phyloP scores from a whole-genome alignment of 208 protist genomes.

The Trypanosoma avium region DNA sequence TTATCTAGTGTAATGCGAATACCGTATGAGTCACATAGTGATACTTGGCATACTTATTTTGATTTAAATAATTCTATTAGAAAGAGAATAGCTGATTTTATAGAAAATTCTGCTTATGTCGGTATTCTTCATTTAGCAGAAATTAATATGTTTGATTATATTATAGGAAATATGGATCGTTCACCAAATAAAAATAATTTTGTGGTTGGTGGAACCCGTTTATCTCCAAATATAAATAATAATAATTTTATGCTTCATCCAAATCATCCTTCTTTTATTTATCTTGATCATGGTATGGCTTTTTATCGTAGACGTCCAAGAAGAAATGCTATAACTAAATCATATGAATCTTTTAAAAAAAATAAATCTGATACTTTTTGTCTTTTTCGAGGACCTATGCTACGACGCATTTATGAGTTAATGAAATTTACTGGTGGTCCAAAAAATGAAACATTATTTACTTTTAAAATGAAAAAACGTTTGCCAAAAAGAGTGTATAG shows the following conservation, averaged over 20 bases:
- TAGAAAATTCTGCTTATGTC: neutral
- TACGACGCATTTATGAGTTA: conserved; percentile 20
- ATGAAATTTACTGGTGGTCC: neutral
- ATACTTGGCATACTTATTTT: conserved; percentile 31
- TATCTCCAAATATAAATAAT: neutral
- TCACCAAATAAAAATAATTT: conserved; percentile 54
- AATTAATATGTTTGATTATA: conserved; percentile 40
- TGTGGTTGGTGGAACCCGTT: conserved; percentile 29
- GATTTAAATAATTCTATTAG: conserved; percentile 15
- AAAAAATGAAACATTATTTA: conserved; percentile 14
- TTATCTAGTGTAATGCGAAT: conserved; percentile 27
- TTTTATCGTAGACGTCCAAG: conserved; percentile 22
- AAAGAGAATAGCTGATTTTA: conserved; percentile 1
- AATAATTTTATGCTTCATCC: conserved; percentile 26
- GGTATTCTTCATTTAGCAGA: conserved; percentile 33
- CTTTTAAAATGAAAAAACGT: conserved; percentile 1
- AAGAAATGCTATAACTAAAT: conserved; percentile 31
- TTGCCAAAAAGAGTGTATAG: conserved; percentile 11
- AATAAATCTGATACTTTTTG: conserved; percentile 29
- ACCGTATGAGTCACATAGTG: conserved; percentile 30
- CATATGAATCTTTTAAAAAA: conserved; percentile 4
- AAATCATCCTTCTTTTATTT: conserved; percentile 35
- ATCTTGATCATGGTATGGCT: conserved; percentile 42
- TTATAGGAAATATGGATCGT: conserved; percentile 41
- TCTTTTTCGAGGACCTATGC: conserved; percentile 30